A percentile compares a stretch with the other conserved stretches of the same genome.
Evolutionary conservation across 202 grass and related monocot genomes (phyloP).

Genomic region (Hordeum pubiflorum): DNA sequence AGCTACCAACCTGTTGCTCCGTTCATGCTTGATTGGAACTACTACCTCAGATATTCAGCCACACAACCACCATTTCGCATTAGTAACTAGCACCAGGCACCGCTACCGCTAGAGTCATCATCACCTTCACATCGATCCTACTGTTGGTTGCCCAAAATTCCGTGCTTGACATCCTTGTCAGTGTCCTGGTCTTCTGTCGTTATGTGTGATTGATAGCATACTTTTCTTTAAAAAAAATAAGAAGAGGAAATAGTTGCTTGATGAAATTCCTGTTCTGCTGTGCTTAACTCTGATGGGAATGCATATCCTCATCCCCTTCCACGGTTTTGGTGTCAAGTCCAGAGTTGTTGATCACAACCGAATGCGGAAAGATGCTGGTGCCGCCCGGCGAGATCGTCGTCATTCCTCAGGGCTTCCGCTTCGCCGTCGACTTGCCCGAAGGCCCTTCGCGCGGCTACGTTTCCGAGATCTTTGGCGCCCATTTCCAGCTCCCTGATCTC

Average conservation of each 20-base stretch:
- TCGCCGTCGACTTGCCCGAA: constrained; percentile 59
- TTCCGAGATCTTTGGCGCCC: constrained; percentile 75
- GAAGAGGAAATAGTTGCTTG: not conserved
- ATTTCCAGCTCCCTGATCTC: constrained; percentile 95
- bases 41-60: not conserved
- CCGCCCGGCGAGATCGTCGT: constrained; percentile 78
- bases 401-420: constrained; percentile 81
- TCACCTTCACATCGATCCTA: not conserved
- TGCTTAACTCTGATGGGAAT: not conserved
- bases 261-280: not conserved
- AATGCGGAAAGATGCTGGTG: constrained; percentile 72
- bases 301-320: not conserved
- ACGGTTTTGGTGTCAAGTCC: constrained; percentile 47
- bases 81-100: not conserved
- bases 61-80: not conserved
- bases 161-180: not conserved
- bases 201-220: not conserved
- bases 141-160: not conserved
- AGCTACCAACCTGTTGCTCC: too few relatives aligned
- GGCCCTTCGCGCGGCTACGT: constrained; percentile 77
- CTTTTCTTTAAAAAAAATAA: not conserved
- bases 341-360: constrained; percentile 84
- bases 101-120: not conserved
- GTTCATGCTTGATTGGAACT: not conserved
- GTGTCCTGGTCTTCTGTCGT: not conserved